Evolutionary conservation across 2,329 filamentous ascomycete species (phyloP), one percentile per base, ranked within the genome.

Genomic region (Ophiostoma tasmaniense): DNA sequence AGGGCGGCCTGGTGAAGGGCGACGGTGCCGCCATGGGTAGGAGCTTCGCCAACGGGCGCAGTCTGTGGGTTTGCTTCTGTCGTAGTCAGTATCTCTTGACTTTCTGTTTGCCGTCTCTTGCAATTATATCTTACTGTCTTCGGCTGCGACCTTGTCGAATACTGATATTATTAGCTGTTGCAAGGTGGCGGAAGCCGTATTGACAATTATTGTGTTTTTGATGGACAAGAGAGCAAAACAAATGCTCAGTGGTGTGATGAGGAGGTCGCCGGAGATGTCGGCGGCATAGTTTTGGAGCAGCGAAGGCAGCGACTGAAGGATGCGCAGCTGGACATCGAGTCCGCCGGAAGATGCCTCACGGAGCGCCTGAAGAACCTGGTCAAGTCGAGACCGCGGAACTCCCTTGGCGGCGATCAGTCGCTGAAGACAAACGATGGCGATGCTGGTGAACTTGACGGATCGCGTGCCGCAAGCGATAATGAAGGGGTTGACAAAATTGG

Each of bases 141-240:
- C 93, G 6, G 82, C 81, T 0, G 89, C 86, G 1, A 97, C 92
- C 77, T 96, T 95, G 77, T 98, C 95, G 78, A 97, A 98, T 0
- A 97, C 90, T 0, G 91, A 90, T 39, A 95, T 92, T 8, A 98
- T 89, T 17, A 99, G 85, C 78, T 98, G 95, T 78, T 97, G 94
- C 68, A 99, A 81, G 1, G 95, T 98, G n/a, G 95, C 95, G 33
- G 94, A 92, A 11, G 95, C 95, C 0, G 96, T 98, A 74, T 96
- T 96, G 76, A 94, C 96, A 74, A 99, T 93, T 67, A 96, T 93
- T 33, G 89, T 88, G 80, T 93, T 96, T 80, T 97, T 98, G 78
- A 91, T 95, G 69, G 88, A 90, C 79, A 98, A 93, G 66, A 99
- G 80, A 66, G 92, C 90, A 71, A 95, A 95, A 79, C 95, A 98